Conservation (phyloP, 768 basidiomycete genomes). For the Boletus rubroflammeus region DNA sequence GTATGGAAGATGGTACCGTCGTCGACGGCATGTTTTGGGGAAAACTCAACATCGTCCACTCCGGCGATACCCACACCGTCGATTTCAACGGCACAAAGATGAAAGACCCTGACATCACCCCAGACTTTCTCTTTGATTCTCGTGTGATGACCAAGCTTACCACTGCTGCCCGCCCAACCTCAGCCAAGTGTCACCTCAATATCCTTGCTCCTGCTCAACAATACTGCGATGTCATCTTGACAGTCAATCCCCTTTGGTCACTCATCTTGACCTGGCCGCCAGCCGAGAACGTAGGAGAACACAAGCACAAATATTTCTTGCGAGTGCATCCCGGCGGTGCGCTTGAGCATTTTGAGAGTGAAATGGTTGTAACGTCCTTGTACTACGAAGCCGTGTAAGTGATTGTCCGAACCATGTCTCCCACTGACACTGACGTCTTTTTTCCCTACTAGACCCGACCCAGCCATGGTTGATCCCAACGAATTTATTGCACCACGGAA, state of each 20-base stretch:
- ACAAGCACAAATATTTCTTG: conserved; percentile 79
- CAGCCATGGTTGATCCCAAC: conserved; percentile 68
- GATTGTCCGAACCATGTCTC: neutral
- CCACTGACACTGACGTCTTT: neutral
- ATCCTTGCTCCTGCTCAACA: conserved; percentile 70
- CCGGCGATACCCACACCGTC: conserved; percentile 72
- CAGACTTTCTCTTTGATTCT: conserved; percentile 72
- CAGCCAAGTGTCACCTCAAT: conserved; percentile 73
- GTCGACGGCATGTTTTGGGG: conserved; percentile 89
- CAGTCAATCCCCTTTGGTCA: conserved; percentile 72
- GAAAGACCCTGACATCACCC: conserved; percentile 56
- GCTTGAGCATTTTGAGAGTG: conserved; percentile 81
- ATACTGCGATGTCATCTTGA: conserved; percentile 76
- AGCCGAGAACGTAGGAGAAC: conserved; percentile 60
- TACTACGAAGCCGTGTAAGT: conserved; percentile 86
- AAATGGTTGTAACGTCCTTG: conserved; percentile 72
- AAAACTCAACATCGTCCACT: conserved; percentile 78
- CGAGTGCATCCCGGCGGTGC: conserved; percentile 83
- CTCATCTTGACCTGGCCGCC: conserved; percentile 76
- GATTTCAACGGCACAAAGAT: conserved; percentile 81
- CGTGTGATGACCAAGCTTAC: conserved; percentile 76
- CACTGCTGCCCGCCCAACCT: conserved; percentile 66
- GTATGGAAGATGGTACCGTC: conserved; percentile 84
- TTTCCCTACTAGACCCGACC: conserved; percentile 61
- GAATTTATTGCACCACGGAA: conserved; percentile 80